These are phyloP conservation scores for Puccinia brachypodii DNA, from an alignment of 1,284 basidiomycete genomes.

Conservation along the genomic window DNA sequence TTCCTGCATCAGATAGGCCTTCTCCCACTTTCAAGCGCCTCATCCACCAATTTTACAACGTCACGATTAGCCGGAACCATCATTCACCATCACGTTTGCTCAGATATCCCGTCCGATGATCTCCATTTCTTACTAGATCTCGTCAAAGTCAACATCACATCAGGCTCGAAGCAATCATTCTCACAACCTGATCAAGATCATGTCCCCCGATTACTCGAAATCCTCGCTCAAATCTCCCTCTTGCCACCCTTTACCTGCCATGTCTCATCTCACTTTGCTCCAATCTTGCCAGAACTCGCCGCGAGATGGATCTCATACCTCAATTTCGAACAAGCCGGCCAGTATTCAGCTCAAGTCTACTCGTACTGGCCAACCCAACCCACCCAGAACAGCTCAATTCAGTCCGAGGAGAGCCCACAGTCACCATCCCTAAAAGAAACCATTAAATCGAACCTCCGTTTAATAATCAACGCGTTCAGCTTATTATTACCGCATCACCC, in stretches of 20 bases:
- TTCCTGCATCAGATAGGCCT: conserved; percentile 41
- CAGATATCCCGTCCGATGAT: conserved; percentile 16
- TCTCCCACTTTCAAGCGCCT: conserved; percentile 34
- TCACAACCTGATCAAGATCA: background rate
- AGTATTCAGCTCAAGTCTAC: conserved; percentile 16
- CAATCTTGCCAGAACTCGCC: conserved; percentile 39
- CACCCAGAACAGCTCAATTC: background rate
- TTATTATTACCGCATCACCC: conserved; percentile 33
- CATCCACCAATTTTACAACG: conserved; percentile 5
- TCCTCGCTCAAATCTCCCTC: conserved; percentile 29
- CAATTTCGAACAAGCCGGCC: background rate
- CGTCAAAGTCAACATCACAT: background rate
- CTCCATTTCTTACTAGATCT: background rate
- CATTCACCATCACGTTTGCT: background rate
- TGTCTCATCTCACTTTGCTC: conserved; percentile 25
- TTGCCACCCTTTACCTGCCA: conserved; percentile 31
- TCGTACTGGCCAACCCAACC: conserved; percentile 7
- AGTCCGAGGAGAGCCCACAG: background rate
- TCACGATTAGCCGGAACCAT: background rate
- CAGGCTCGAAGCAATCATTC: background rate
- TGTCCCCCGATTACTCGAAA: background rate
- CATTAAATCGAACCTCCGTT: conserved; percentile 9
- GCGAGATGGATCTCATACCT: conserved; percentile 36
- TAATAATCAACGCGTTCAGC: conserved; percentile 32
- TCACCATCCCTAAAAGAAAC: background rate